phyloP scores from a whole-genome alignment of 2,329 filamentous ascomycete genomes.

The Dothideomycetes sp. region DNA sequence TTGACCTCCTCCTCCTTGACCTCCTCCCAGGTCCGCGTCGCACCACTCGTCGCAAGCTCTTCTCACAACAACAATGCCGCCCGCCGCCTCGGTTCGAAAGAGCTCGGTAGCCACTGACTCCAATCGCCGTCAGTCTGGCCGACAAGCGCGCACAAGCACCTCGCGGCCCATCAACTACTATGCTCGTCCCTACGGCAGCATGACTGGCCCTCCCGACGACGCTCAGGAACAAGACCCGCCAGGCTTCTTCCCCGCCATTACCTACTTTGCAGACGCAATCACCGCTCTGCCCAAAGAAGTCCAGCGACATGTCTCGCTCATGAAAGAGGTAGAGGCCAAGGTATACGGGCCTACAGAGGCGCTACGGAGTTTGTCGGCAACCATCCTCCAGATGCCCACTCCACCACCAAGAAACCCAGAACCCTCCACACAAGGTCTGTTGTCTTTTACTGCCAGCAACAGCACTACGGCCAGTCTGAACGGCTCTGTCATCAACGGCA shows the following conservation, averaged over 20 bases:
- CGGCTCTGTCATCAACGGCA: conserved; percentile 27
- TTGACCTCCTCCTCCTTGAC: not conserved
- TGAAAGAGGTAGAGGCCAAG: conserved; percentile 97
- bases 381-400: conserved; percentile 39
- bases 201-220: conserved; percentile 22
- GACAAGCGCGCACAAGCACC: conserved; percentile 34
- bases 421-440: conserved; percentile 16
- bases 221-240: conserved; percentile 19
- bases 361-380: conserved; percentile 63
- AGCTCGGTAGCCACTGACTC: conserved; percentile 9
- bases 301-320: conserved; percentile 84
- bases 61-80: conserved; percentile 9
- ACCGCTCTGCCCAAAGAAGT: conserved; percentile 89
- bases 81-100: conserved; percentile 9
- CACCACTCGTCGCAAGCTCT: not conserved
- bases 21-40: not conserved
- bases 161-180: conserved; percentile 40
- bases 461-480: conserved; percentile 26
- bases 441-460: conserved; percentile 27
- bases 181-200: conserved; percentile 34
- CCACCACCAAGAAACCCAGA: conserved; percentile 22
- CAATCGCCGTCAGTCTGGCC: conserved; percentile 23
- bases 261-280: conserved; percentile 81
- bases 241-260: conserved; percentile 55
- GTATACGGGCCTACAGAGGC: conserved; percentile 79